A percentile compares a stretch with the other conserved stretches of the same genome.
These are phyloP conservation scores for Ceriops zippeliana DNA, from an alignment of 345 rosid species.

Conservation along the genomic window DNA sequence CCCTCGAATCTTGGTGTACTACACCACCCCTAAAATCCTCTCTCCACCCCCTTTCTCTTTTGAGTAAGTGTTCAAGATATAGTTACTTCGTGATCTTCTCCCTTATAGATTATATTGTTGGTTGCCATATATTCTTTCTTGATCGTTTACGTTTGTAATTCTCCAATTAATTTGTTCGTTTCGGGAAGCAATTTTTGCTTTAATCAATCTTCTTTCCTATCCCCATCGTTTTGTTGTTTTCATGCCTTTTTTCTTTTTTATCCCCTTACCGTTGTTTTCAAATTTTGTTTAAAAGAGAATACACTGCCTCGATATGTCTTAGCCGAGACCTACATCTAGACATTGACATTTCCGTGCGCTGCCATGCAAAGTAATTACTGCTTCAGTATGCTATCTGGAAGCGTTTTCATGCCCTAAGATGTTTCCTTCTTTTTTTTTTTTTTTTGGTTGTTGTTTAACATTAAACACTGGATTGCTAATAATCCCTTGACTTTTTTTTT, in stretches of 20 bases:
- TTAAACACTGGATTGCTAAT: too few species aligned
- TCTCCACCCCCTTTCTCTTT: neutral
- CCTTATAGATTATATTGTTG: neutral
- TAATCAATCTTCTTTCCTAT: neutral
- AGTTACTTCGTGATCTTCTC: neutral
- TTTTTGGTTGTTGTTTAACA: too few species aligned
- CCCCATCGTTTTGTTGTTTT: conserved; percentile 10
- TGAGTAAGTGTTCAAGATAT: neutral
- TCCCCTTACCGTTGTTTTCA: conserved; percentile 2
- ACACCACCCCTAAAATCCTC: conserved; percentile 2
- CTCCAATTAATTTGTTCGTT: neutral
- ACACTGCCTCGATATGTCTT: neutral
- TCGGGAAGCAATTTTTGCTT: neutral
- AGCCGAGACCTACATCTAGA: conserved; percentile 24
- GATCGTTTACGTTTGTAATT: neutral
- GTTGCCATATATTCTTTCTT: too few species aligned
- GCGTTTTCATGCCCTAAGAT: neutral
- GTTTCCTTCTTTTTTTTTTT: neutral
- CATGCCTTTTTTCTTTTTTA: conserved; percentile 1
- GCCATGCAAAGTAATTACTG: conserved; percentile 21
- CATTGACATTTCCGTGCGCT: conserved; percentile 31
- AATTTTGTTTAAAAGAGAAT: neutral
- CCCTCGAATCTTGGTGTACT: conserved; percentile 13
- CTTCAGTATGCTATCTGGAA: neutral
- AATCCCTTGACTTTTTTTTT: neutral